A percentile compares a stretch with the other conserved stretches of the same genome.
phyloP scores from a whole-genome alignment of 2,329 filamentous ascomycete genomes.

The Nothopassalora personata region DNA sequence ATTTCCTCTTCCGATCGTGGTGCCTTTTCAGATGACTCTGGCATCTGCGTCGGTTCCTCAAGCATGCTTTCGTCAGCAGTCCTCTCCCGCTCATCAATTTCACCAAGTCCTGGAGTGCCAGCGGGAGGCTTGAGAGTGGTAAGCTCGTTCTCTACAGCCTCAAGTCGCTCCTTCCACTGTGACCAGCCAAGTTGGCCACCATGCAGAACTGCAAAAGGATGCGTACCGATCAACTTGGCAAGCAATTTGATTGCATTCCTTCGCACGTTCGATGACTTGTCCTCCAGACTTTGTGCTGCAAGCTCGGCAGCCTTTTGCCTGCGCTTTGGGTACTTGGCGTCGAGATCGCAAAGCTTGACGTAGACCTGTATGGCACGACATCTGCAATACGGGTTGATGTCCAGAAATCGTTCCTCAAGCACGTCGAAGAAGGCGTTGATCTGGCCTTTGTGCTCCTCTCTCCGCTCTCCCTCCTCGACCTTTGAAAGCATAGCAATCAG shows the following conservation, averaged over 20 bases:
- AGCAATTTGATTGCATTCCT: constrained; percentile 92
- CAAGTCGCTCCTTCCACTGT: constrained; percentile 78
- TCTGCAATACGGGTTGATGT: constrained; percentile 93
- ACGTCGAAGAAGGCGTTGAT: constrained; percentile 97
- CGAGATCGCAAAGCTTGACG: constrained; percentile 84
- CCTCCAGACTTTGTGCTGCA: constrained; percentile 82
- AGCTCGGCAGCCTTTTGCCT: constrained; percentile 82
- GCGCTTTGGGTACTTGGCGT: constrained; percentile 90
- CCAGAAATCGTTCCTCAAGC: constrained; percentile 89
- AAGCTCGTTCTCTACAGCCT: constrained; percentile 77
- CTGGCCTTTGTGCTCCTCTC: constrained; percentile 89
- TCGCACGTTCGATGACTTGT: constrained; percentile 96
- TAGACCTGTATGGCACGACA: constrained; percentile 91
- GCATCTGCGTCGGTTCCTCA: constrained; percentile 78
- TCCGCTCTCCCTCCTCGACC: constrained; percentile 70
- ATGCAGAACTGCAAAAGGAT: constrained; percentile 89
- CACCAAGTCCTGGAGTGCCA: constrained; percentile 69
- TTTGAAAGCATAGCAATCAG: constrained; percentile 86
- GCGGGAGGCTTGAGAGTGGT: constrained; percentile 74
- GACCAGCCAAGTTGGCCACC: constrained; percentile 77
- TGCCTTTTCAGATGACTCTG: constrained; percentile 55
- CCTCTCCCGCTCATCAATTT: constrained; percentile 56
- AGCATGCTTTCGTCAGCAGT: constrained; percentile 73
- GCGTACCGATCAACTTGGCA: constrained; percentile 80
- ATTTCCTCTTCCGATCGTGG: constrained; percentile 76